Evolutionary conservation across 2,329 filamentous ascomycete genomes (phyloP).

Genomic region (Diplocarpon mali): DNA sequence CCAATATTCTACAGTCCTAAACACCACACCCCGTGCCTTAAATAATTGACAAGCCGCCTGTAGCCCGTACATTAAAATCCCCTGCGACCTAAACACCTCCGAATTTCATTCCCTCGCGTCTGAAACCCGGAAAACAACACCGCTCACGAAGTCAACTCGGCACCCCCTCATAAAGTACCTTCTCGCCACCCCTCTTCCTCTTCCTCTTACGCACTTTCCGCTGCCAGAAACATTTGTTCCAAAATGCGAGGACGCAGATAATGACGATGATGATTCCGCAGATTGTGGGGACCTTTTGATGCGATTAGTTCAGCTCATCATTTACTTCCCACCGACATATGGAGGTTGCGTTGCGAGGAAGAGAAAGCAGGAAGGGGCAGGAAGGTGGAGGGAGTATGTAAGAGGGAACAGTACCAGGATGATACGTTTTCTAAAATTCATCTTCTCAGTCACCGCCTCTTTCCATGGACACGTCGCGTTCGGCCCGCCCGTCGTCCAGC

Average conservation of each 20-base stretch:
- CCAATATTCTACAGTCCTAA: too few species aligned
- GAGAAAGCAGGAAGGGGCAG: neutral
- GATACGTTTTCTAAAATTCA: slow-evolving; percentile 33
- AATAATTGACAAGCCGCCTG: neutral
- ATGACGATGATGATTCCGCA: slow-evolving; percentile 52
- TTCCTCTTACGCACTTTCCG: slow-evolving; percentile 38
- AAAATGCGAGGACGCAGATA: slow-evolving; percentile 47
- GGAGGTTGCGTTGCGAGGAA: neutral
- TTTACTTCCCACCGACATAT: too few species aligned
- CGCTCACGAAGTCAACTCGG: slow-evolving; percentile 29
- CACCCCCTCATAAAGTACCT: slow-evolving; percentile 60
- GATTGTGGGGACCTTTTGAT: slow-evolving; percentile 43
- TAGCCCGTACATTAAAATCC: neutral
- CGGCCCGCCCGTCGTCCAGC: slow-evolving; percentile 48
- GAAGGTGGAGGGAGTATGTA: neutral
- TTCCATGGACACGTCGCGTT: slow-evolving; percentile 49
- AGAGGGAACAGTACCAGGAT: slow-evolving; percentile 28
- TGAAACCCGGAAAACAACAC: too few species aligned
- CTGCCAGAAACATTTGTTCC: slow-evolving; percentile 52
- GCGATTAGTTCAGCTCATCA: neutral
- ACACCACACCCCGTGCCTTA: too few species aligned
- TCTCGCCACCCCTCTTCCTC: slow-evolving; percentile 35
- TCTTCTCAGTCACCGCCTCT: slow-evolving; percentile 24
- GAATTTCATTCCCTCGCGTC: neutral
- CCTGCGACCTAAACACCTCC: neutral